Evolutionary conservation across 2,329 filamentous ascomycete species (phyloP), one percentile per base, ranked within the genome.

Genomic region (Colletotrichum lini): DNA sequence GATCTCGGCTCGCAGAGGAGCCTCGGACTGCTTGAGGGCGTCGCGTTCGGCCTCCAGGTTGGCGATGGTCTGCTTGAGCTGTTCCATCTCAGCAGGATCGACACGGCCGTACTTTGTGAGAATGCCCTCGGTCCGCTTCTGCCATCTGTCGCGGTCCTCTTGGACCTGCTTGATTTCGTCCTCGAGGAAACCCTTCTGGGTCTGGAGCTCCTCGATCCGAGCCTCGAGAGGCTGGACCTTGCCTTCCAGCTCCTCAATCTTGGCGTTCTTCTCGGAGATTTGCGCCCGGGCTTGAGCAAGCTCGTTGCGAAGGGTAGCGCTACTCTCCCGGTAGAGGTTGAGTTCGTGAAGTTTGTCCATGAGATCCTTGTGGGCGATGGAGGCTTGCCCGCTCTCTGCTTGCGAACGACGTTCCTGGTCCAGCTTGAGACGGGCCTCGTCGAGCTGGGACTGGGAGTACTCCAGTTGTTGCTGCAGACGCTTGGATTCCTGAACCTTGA

Each of bases 331-430:
- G 86, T 97, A 97, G 18, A 98, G 87, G 77, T 99, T 99, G 71
- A 99, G 90, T 81, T 99, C 95, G 77, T 97, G 96, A 72, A 99
- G 89, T 74, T 97, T 98, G 74, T 97, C 92, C 90, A 98, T 95
- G 5, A 99, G 88, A 77, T 97, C 95, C 78, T 94, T 94, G 78
- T 98, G 94, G 60, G 91, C 94, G 78, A 94, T 88, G 15, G 93
- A 92, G 67, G 88, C 92, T 74, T 93, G 89, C 58, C 93, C 90
- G 69, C 87, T 91, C 74, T 97, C 93, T 1, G 91, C 89, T 67
- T 95, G 90, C 50, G 92, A 87, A 58, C 92, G 91, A 38, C 94
- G 93, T 80, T 98, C 95, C 79, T 98, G 94, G 70, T 97, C 93
- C 23, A 99, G 90, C 82, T 97, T 97, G 74, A 98, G 87, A 44